A percentile compares a stretch with the other conserved stretches of the same genome.
Evolutionary conservation across 2,329 filamentous ascomycete genomes (phyloP).

Genomic region (Fusarium incarnatum): DNA sequence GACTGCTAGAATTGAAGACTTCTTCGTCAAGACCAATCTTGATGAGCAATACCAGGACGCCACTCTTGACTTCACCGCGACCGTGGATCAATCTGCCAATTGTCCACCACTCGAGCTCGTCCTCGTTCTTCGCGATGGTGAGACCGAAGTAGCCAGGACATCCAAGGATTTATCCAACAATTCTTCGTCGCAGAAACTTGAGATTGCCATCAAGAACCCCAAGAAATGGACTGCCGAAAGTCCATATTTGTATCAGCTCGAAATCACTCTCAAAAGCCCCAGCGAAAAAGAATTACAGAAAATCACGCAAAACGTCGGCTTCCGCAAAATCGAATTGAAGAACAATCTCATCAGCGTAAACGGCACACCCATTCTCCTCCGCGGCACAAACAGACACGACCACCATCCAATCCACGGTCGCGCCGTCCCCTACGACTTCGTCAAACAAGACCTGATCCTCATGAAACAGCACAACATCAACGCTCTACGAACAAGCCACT

Average conservation of each 20-base stretch:
- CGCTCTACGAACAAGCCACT: constrained; percentile 11
- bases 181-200: fast-evolving
- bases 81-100: fast-evolving
- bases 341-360: constrained; percentile 2
- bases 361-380: background rate
- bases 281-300: background rate
- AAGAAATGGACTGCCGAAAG: constrained; percentile 20
- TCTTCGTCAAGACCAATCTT: constrained; percentile 4
- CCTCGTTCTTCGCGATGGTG: background rate
- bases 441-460: constrained; percentile 8
- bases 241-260: constrained; percentile 5
- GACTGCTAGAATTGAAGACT: background rate
- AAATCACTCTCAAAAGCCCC: background rate
- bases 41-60: background rate
- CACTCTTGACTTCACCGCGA: background rate
- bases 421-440: constrained; percentile 12
- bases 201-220: background rate
- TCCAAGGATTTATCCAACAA: fast-evolving
- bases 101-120: fast-evolving
- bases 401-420: constrained; percentile 13
- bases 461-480: constrained; percentile 30
- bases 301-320: constrained; percentile 1
- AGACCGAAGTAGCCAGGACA: background rate
- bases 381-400: constrained; percentile 15
- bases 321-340: constrained; percentile 12